Evolutionary conservation across 768 basidiomycete species (phyloP).

Genomic region (Kwoniella sp.): DNA sequence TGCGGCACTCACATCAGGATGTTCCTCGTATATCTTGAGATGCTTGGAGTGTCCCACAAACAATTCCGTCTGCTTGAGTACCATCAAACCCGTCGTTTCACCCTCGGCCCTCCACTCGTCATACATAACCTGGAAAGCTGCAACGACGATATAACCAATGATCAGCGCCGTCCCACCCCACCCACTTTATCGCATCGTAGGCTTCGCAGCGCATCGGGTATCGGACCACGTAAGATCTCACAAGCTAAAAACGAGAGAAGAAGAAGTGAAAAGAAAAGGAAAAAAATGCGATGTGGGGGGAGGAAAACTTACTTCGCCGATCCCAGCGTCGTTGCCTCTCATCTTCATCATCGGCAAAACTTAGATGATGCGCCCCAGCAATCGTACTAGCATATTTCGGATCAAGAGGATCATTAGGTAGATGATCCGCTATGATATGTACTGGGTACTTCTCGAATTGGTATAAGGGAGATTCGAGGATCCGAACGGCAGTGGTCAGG

Average conservation of each 20-base stretch:
- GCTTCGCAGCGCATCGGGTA: too few species aligned
- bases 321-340: slow-evolving; percentile 48
- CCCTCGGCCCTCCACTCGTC: slow-evolving; percentile 36
- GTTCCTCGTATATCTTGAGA: slow-evolving; percentile 50
- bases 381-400: slow-evolving; percentile 46
- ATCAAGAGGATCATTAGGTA: slow-evolving; percentile 49
- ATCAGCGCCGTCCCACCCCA: too few species aligned
- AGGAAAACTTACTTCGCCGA: slow-evolving; percentile 38
- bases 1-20: slow-evolving; percentile 55
- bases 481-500: slow-evolving; percentile 53
- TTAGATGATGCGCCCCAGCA: slow-evolving; percentile 56
- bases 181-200: too few species aligned
- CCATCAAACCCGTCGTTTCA: slow-evolving; percentile 44
- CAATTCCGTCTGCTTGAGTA: slow-evolving; percentile 53
- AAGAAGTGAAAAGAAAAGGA: too few species aligned
- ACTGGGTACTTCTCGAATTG: slow-evolving; percentile 17
- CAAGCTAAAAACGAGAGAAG: too few species aligned
- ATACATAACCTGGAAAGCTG: slow-evolving; percentile 52
- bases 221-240: too few species aligned
- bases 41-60: slow-evolving; percentile 49
- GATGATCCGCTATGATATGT: slow-evolving; percentile 51
- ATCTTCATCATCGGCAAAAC: slow-evolving; percentile 53
- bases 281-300: background rate
- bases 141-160: too few species aligned
- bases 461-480: slow-evolving; percentile 38